Percentiles rank a stretch among this genome's conserved stretches.
These are phyloP conservation scores for Gnomoniopsis smithogilvyi DNA, from an alignment of 2,329 filamentous ascomycete species.

Conservation along the genomic window DNA sequence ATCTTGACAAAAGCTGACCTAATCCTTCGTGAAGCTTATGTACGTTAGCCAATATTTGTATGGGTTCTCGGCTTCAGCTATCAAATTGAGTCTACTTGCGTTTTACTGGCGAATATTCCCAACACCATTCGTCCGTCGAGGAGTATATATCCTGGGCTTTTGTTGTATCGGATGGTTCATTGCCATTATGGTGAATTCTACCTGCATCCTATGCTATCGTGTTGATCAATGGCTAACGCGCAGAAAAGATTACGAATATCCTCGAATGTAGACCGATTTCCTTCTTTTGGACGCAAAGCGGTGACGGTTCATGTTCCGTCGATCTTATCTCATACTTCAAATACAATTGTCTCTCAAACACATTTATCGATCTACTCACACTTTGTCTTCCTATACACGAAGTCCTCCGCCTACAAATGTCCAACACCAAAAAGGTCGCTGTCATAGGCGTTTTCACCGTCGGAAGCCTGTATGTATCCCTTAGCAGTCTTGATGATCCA, in stretches of 20 bases:
- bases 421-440: neutral
- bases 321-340: slow-evolving; percentile 12
- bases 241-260: neutral
- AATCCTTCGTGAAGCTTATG: neutral
- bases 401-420: neutral
- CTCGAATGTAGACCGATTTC: neutral
- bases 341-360: slow-evolving; percentile 14
- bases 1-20: neutral
- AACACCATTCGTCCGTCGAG: neutral
- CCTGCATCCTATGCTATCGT: neutral
- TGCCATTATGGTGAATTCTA: neutral
- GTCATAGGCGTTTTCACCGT: neutral
- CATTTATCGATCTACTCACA: slow-evolving; percentile 15
- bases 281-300: neutral
- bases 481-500: neutral
- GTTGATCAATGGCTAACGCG: neutral
- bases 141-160: neutral
- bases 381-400: slow-evolving; percentile 16
- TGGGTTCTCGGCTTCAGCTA: neutral
- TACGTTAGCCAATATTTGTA: neutral
- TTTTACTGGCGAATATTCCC: slow-evolving; percentile 5
- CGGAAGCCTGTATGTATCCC: neutral
- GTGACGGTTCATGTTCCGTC: neutral
- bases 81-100: neutral
- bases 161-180: neutral